Conservation (phyloP, 225 moss, liverwort and hornwort species). For the Anthoceros angustus region DNA sequence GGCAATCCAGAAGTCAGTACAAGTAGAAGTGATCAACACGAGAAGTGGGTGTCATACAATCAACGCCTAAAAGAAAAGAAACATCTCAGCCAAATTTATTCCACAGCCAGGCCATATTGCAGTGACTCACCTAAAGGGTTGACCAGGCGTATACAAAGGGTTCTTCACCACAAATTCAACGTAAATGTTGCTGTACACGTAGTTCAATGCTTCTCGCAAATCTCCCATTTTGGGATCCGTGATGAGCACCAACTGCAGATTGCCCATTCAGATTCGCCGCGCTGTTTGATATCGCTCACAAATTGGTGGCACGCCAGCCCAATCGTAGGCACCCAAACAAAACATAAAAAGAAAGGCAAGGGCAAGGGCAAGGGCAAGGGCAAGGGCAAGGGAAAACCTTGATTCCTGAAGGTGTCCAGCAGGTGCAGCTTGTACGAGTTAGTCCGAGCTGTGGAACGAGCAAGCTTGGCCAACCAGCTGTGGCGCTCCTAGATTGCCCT, state of each 20-base stretch:
- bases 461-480: constrained; percentile 75
- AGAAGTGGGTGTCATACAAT: neutral
- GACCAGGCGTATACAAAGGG: constrained; percentile 76
- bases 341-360: no score
- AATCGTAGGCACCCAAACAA: no score
- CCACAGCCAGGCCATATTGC: neutral
- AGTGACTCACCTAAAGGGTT: constrained; percentile 68
- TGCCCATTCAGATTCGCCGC: no score
- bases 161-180: constrained; percentile 97
- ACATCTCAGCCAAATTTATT: neutral
- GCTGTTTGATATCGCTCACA: no score
- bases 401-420: constrained; percentile 86
- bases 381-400: constrained; percentile 37
- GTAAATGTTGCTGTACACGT: constrained; percentile 85
- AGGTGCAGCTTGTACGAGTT: constrained; percentile 95
- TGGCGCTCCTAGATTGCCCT: constrained; percentile 55
- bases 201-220: constrained; percentile 71
- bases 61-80: neutral
- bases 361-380: no score
- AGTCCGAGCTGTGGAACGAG: constrained; percentile 89
- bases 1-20: constrained; percentile 4
- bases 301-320: no score
- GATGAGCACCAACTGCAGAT: constrained; percentile 49
- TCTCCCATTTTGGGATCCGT: constrained; percentile 92
- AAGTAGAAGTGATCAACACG: neutral